phyloP scores from a whole-genome alignment of 1,139 yeast species.

The Yamadazyma dushanensis region DNA sequence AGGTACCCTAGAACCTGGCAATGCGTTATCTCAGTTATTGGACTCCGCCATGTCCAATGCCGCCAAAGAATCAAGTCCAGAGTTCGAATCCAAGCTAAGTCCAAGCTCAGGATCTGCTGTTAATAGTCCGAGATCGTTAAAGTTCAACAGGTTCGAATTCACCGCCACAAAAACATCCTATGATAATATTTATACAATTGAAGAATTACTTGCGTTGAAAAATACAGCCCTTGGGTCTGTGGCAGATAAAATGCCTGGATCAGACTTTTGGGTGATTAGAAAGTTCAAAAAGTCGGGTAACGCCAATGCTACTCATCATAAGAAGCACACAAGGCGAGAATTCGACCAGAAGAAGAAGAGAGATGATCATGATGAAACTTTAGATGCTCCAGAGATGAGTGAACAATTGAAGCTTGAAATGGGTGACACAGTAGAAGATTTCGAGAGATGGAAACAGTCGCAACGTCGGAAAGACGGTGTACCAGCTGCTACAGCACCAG shows the following conservation, averaged over 20 bases:
- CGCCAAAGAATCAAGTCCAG: conserved; percentile 49
- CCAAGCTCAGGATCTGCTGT: conserved; percentile 13
- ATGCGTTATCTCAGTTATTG: conserved; percentile 42
- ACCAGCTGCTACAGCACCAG: conserved; percentile 11
- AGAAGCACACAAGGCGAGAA: conserved; percentile 10
- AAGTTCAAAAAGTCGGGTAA: conserved; percentile 11
- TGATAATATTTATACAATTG: conserved; percentile 37
- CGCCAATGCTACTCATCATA: conserved; percentile 5
- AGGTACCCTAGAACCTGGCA: conserved; percentile 28
- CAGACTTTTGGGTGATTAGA: conserved; percentile 41
- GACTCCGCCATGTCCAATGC: conserved; percentile 50
- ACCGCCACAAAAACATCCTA: conserved; percentile 12
- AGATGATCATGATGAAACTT: conserved; percentile 2
- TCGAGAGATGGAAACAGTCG: conserved; percentile 61
- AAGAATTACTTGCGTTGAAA: conserved; percentile 34
- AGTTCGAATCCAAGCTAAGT: conserved; percentile 20
- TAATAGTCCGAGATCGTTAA: conserved; percentile 19
- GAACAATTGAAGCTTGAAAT: conserved; percentile 39
- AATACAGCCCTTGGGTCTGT: conserved; percentile 35
- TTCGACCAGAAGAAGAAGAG: conserved; percentile 13
- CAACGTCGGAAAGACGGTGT: conserved; percentile 46
- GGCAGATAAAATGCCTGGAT: conserved; percentile 37
- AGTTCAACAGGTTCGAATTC: conserved; percentile 13
- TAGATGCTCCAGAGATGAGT: conserved; percentile 28
- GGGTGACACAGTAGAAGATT: conserved; percentile 67